phyloP scores from a whole-genome alignment of 306 rosid genomes.

The Rubus parviflorus region DNA sequence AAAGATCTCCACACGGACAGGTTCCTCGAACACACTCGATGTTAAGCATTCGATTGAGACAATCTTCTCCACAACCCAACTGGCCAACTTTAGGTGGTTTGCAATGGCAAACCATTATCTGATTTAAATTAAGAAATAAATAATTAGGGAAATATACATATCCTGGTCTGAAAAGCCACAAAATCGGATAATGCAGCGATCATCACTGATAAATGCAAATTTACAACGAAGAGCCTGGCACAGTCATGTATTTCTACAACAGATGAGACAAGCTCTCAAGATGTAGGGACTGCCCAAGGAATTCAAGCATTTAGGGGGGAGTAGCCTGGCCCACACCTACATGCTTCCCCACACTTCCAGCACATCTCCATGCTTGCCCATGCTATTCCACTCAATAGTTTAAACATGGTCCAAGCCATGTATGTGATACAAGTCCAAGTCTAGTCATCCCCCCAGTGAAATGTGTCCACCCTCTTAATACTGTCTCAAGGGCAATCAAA shows the following conservation, averaged over 20 bases:
- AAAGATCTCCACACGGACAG: slow-evolving; percentile 85
- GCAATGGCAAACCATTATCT: slow-evolving; percentile 99
- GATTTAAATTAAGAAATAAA: slow-evolving; percentile 33
- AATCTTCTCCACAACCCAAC: slow-evolving; percentile 92
- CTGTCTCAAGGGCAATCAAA: not conserved
- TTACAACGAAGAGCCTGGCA: not conserved
- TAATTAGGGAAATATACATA: slow-evolving; percentile 14
- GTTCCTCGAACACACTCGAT: slow-evolving; percentile 90
- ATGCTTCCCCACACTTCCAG: not conserved
- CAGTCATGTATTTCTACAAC: not conserved
- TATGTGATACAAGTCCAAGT: not conserved
- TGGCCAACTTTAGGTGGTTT: slow-evolving; percentile 52
- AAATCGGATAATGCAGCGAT: slow-evolving; percentile 5
- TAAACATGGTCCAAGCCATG: slow-evolving; percentile 1
- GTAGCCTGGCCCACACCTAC: no score
- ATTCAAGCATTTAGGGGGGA: not conserved
- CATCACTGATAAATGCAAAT: slow-evolving; percentile 1
- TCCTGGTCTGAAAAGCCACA: slow-evolving; percentile 13
- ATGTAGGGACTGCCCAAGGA: not conserved
- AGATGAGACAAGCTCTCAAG: slow-evolving; percentile 2
- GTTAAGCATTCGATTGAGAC: slow-evolving; percentile 89
- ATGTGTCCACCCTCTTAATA: not conserved
- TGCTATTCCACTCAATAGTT: not conserved
- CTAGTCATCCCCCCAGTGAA: not conserved
- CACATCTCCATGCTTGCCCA: not conserved